These are phyloP conservation scores for Podaxis pistillaris DNA, from an alignment of 768 basidiomycete species.

Conservation along the genomic window DNA sequence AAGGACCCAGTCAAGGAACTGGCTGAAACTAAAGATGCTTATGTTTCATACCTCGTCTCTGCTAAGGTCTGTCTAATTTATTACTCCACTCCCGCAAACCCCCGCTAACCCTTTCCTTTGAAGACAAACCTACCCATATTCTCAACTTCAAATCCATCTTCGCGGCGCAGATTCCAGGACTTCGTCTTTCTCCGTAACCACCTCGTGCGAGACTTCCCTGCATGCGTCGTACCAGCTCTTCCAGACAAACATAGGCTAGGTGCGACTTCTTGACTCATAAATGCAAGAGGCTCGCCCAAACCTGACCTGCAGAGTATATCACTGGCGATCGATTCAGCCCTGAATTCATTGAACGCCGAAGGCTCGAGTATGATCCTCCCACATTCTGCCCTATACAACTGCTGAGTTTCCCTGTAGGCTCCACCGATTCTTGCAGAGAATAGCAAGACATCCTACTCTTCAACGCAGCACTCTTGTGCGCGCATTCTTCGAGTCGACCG, in stretches of 20 bases:
- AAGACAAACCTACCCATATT: slow-evolving; percentile 93
- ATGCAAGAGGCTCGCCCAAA: not conserved
- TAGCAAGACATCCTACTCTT: slow-evolving; percentile 92
- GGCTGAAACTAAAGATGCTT: slow-evolving; percentile 95
- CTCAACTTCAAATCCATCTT: slow-evolving; percentile 67
- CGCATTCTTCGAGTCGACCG: slow-evolving; percentile 93
- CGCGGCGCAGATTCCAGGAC: slow-evolving; percentile 92
- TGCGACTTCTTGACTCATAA: slow-evolving; percentile 35
- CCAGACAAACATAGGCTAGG: slow-evolving; percentile 97
- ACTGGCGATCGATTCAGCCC: slow-evolving; percentile 97
- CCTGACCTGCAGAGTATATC: slow-evolving; percentile 71
- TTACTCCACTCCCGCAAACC: not conserved
- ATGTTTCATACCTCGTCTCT: slow-evolving; percentile 89
- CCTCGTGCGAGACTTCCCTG: slow-evolving; percentile 88
- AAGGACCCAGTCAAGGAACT: slow-evolving; percentile 95
- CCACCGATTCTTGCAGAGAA: slow-evolving; percentile 86
- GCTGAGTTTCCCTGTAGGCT: slow-evolving; percentile 49
- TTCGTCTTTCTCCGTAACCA: slow-evolving; percentile 93
- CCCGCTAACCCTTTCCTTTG: slow-evolving; percentile 10
- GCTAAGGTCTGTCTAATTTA: slow-evolving; percentile 60
- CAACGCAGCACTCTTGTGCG: slow-evolving; percentile 89
- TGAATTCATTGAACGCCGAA: slow-evolving; percentile 93
- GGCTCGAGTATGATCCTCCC: slow-evolving; percentile 66
- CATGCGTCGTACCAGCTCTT: slow-evolving; percentile 95
- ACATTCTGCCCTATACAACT: not conserved